phyloP scores from a whole-genome alignment of 495 filamentous ascomycete genomes.

The Bacidia gigantensis region DNA sequence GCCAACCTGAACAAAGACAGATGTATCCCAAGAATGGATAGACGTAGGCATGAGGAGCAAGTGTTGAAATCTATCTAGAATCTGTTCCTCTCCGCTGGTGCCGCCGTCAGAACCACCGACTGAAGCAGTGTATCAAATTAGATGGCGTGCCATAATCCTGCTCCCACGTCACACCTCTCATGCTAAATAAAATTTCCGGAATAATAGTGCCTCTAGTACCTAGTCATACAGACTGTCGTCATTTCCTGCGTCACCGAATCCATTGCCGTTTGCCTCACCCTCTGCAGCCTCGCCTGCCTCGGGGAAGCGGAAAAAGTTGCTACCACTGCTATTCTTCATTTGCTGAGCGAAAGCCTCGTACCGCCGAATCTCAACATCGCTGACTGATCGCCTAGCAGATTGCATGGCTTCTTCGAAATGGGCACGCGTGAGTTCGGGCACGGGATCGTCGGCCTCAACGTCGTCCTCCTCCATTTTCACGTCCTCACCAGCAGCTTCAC shows the following conservation, averaged over 20 bases:
- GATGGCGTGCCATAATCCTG: not conserved
- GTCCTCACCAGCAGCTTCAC: conserved; percentile 71
- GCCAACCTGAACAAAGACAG: not conserved
- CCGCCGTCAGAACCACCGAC: not conserved
- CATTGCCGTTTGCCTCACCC: conserved; percentile 37
- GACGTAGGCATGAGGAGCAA: not conserved
- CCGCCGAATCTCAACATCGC: conserved; percentile 88
- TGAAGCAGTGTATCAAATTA: not conserved
- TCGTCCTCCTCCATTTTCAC: conserved; percentile 62
- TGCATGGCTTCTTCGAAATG: conserved; percentile 99
- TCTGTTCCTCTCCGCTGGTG: not conserved
- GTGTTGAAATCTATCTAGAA: not conserved
- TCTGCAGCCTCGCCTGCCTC: conserved; percentile 47
- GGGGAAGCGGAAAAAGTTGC: conserved; percentile 95
- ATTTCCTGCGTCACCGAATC: conserved; percentile 72
- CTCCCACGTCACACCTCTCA: not conserved
- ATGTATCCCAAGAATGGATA: too few relatives aligned
- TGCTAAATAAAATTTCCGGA: not conserved
- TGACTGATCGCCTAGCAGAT: conserved; percentile 81
- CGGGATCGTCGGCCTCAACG: conserved; percentile 74
- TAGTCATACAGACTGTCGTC: conserved; percentile 75
- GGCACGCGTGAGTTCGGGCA: conserved; percentile 87
- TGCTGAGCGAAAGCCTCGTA: conserved; percentile 98
- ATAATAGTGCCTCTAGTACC: not conserved
- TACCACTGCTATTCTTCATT: conserved; percentile 93